Percentiles rank a stretch among this genome's conserved stretches.
These are phyloP conservation scores for Barbatosphaeria neglecta DNA, from an alignment of 495 filamentous ascomycete genomes.

Conservation along the genomic window DNA sequence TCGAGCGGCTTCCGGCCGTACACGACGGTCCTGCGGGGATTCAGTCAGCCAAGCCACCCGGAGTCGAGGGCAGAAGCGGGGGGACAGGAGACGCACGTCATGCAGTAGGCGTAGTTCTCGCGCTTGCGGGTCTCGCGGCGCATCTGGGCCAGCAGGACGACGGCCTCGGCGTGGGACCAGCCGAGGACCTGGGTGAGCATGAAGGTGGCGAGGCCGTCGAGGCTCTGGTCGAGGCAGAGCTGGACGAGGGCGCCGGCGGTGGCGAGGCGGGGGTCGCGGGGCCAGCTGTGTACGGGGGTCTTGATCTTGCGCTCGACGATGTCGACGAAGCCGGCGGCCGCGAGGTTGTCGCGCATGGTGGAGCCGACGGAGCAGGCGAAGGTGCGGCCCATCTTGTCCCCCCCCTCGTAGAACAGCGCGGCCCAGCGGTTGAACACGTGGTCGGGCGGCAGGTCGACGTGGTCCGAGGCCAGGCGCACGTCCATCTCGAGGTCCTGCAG, in stretches of 20 bases:
- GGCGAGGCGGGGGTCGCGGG: conserved; percentile 6
- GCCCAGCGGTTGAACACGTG: conserved; percentile 1
- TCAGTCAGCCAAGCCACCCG: background rate
- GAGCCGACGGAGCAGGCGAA: conserved; percentile 9
- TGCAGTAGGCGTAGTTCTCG: background rate
- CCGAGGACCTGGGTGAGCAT: conserved; percentile 5
- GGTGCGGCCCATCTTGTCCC: conserved; percentile 5
- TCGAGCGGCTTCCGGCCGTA: conserved; percentile 16
- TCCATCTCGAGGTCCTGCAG: conserved; percentile 12
- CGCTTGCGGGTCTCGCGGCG: background rate
- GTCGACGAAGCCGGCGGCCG: conserved; percentile 33
- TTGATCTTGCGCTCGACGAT: conserved; percentile 10
- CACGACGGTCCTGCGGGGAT: conserved; percentile 6
- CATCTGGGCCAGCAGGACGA: background rate
- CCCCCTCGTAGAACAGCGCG: conserved; percentile 1
- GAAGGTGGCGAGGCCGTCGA: conserved; percentile 6
- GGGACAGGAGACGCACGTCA: background rate
- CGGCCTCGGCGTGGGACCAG: conserved; percentile 3
- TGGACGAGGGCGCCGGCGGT: conserved; percentile 1
- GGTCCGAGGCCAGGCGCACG: conserved; percentile 6
- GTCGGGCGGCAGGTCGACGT: background rate
- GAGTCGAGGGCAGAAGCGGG: background rate
- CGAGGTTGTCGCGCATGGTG: conserved; percentile 21
- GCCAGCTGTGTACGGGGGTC: conserved; percentile 6
- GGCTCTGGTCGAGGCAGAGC: conserved; percentile 1